Percentiles rank a stretch among this genome's conserved stretches.
Conservation (phyloP, 2,329 filamentous ascomycete genomes). For the Scopulariopsis brevicaulis region DNA sequence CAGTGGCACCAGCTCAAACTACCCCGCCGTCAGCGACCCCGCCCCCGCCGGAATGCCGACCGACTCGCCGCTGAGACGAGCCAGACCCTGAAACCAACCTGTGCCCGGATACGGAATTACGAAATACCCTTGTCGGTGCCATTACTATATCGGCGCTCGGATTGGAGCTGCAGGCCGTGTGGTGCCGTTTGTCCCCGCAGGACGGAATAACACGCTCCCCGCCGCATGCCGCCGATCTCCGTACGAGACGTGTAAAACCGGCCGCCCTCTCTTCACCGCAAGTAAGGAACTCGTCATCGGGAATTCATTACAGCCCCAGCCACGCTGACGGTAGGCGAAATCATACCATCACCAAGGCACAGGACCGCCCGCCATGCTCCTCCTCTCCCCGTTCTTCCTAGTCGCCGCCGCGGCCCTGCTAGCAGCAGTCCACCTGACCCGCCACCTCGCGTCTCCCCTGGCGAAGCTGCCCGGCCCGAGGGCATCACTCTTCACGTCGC, state of each 20-base stretch:
- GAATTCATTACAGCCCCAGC: background rate
- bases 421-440: constrained; percentile 12
- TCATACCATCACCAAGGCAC: background rate
- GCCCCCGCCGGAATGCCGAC: background rate
- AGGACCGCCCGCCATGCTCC: background rate
- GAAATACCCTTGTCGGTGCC: background rate
- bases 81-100: background rate
- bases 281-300: background rate
- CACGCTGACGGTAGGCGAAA: background rate
- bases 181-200: background rate
- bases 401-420: constrained; percentile 13
- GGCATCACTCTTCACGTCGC: constrained; percentile 35
- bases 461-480: constrained; percentile 34
- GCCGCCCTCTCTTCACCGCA: background rate
- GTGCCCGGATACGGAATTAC: background rate
- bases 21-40: background rate
- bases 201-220: background rate
- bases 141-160: background rate
- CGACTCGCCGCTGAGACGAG: background rate
- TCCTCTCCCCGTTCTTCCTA: constrained; percentile 17
- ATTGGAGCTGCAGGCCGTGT: background rate
- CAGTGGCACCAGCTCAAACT: background rate
- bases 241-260: background rate
- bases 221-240: constrained; percentile 2
- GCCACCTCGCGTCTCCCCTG: constrained; percentile 19